Conservation (phyloP, 352 stramenopile genomes). For the Peronospora tabacina region DNA sequence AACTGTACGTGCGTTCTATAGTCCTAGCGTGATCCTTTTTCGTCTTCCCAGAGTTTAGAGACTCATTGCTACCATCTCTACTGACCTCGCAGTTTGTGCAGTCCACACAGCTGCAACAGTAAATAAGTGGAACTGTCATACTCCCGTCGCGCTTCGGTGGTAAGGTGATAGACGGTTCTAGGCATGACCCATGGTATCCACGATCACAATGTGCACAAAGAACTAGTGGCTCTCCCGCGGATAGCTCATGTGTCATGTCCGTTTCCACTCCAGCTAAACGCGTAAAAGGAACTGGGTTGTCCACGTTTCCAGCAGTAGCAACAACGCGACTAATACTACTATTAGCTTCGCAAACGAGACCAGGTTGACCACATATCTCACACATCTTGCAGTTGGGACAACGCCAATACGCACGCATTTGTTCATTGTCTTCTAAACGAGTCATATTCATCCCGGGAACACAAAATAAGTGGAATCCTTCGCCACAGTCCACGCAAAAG, state of each 20-base stretch:
- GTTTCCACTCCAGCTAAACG: slow-evolving; percentile 3
- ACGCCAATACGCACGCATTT: slow-evolving; percentile 80
- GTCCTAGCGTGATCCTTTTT: slow-evolving; percentile 23
- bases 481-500: slow-evolving; percentile 94
- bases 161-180: slow-evolving; percentile 35
- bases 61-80: slow-evolving; percentile 9
- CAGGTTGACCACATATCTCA: slow-evolving; percentile 83
- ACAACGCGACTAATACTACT: slow-evolving; percentile 5
- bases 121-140: slow-evolving; percentile 27
- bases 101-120: slow-evolving; percentile 56
- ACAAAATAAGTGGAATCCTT: slow-evolving; percentile 93
- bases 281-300: slow-evolving; percentile 7
- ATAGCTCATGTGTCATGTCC: slow-evolving; percentile 3
- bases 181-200: slow-evolving; percentile 46
- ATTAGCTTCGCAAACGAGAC: slow-evolving; percentile 11
- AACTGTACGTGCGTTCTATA: slow-evolving; percentile 53
- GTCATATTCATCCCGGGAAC: slow-evolving; percentile 33
- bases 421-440: slow-evolving; percentile 29
- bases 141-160: slow-evolving; percentile 10
- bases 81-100: slow-evolving; percentile 46
- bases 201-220: slow-evolving; percentile 46
- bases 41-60: slow-evolving; percentile 10
- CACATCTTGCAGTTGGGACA: slow-evolving; percentile 96
- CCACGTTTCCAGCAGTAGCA: slow-evolving; percentile 19
- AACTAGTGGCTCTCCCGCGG: slow-evolving; percentile 23